Conservation (phyloP, 176 grass and related monocot genomes). For the Phoenix dactylifera region DNA sequence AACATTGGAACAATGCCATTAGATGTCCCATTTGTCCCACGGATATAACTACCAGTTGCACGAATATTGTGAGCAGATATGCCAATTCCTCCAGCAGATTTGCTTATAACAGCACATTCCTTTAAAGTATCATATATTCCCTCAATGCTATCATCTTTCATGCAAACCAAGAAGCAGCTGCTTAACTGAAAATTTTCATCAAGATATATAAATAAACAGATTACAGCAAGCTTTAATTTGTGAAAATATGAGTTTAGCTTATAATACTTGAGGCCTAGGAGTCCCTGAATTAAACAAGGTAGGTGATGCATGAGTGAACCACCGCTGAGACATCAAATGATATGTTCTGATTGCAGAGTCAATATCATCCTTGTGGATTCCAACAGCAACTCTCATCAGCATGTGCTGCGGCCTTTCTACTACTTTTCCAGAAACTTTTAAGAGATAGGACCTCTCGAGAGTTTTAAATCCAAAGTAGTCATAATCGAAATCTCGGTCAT, state of each 20-base stretch:
- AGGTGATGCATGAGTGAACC: constrained; percentile 93
- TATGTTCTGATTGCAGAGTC: constrained; percentile 71
- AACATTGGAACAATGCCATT: constrained; percentile 95
- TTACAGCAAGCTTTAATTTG: too few relatives aligned
- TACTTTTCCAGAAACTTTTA: constrained; percentile 56
- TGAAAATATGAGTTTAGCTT: not conserved
- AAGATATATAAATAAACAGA: not conserved
- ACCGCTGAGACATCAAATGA: constrained; percentile 91
- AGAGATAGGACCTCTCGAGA: constrained; percentile 85
- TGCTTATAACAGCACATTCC: constrained; percentile 91
- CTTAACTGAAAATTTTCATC: constrained; percentile 47
- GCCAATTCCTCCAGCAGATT: constrained; percentile 94
- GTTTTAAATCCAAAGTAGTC: constrained; percentile 99
- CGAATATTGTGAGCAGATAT: constrained; percentile 84
- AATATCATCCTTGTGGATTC: constrained; percentile 92
- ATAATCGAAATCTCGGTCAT: constrained; percentile 92
- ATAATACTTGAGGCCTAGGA: constrained; percentile 66
- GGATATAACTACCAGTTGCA: constrained; percentile 76
- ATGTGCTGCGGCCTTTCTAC: constrained; percentile 87
- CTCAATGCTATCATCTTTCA: constrained; percentile 98
- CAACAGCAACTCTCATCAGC: constrained; percentile 93
- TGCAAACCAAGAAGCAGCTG: constrained; percentile 92
- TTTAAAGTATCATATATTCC: constrained; percentile 95
- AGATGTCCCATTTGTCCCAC: constrained; percentile 83
- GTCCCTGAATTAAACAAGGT: constrained; percentile 94